Conservation (phyloP, 768 basidiomycete species). For the Strobilomyces confusus region DNA sequence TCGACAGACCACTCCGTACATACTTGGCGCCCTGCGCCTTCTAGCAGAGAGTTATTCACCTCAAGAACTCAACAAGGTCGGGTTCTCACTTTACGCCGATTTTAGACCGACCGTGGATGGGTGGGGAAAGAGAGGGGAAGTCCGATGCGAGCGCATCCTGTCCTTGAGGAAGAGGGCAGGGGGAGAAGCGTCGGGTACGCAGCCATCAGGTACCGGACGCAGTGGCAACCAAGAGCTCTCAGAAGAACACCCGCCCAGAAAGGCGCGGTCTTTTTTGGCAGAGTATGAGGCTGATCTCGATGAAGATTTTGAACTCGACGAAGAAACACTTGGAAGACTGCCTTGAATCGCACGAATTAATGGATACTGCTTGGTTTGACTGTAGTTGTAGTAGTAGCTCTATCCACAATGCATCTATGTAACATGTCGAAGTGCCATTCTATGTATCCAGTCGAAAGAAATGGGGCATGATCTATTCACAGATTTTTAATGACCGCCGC, state of each 20-base stretch:
- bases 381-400: conserved; percentile 11
- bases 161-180: conserved; percentile 41
- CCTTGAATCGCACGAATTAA: conserved; percentile 4
- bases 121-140: conserved; percentile 82
- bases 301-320: conserved; percentile 42
- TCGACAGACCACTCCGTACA: conserved; percentile 70
- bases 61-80: conserved; percentile 58
- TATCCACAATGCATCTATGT: conserved; percentile 28
- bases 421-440: conserved; percentile 7
- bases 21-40: conserved; percentile 74
- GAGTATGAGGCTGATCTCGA: conserved; percentile 53
- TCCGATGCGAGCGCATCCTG: conserved; percentile 68
- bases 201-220: neutral
- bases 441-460: neutral
- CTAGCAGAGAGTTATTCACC: conserved; percentile 58
- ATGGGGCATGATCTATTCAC: conserved; percentile 23
- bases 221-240: conserved; percentile 2
- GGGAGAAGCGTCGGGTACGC: conserved; percentile 12
- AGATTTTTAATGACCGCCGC: conserved; percentile 84
- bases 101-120: conserved; percentile 79
- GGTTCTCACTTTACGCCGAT: conserved; percentile 78
- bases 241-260: conserved; percentile 39
- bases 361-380: conserved; percentile 6
- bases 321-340: conserved; percentile 34
- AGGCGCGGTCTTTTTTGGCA: conserved; percentile 37